Evolutionary conservation across 202 grass and related monocot species (phyloP), one percentile per base, ranked within the genome.

Genomic region (Elaeis oleifera): DNA sequence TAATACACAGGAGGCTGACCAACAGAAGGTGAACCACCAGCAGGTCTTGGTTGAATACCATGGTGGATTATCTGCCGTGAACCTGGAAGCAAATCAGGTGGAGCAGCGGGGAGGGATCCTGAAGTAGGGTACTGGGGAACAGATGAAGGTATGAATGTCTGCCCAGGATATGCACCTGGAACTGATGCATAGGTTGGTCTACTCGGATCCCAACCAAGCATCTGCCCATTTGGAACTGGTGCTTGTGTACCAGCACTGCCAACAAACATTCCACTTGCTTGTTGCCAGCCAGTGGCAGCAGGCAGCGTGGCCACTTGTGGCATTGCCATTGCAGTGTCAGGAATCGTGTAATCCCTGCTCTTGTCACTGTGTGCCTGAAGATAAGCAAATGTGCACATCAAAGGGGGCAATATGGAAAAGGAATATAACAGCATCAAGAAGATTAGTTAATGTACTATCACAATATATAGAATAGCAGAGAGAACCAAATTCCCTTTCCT

Each of bases 271-370:
- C 81, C 71, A 32, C 50, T 56, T 57, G 63, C 69, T 25, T 79
- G 91, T 79, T 91, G 91, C 87, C 84, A 91, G 60, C 84, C 69
- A 53, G 57, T 67, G 64, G 76, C 65, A 36, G 84, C 71, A 23
- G 69, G 51, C 20, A 61, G 59, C 67, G 65, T 19, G 15, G 68
- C 57, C 36, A 73, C 62, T 71, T 82, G 81, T 0, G 71, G 84
- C 50, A 74, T 58, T 39, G 61, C 83, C 59, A 70, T 64, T 67
- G 74, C 57, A 57, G 80, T 72, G 54, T 84, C 70, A 19, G 84
- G 71, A 48, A 91, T 78, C 25, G 91, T 96, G 79, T 89, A 96
- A 74, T 96, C 91, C 64, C 82, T 96, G 84, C 91, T 96, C 84
- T 91, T 96, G 61, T 96, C 91, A 89, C 84, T 83, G 54, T 96